Evolutionary conservation across 495 filamentous ascomycete genomes (phyloP), one percentile per base, ranked within the genome.

Genomic region (Neurospora africana): DNA sequence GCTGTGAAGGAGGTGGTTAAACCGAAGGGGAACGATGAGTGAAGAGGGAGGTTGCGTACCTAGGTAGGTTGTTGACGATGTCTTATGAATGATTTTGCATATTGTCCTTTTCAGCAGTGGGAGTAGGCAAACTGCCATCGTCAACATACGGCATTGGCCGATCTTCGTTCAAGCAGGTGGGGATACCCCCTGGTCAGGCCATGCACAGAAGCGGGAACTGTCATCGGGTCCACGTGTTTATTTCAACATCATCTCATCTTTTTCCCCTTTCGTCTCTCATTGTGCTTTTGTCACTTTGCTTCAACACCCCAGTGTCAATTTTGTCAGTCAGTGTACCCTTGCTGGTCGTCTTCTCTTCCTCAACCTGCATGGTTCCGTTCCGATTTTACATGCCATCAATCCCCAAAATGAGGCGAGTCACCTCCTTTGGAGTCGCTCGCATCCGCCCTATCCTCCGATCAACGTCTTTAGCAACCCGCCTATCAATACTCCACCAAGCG

Each of bases 1-100:
- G 79, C 81, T 37, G 74, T 69, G 21, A 81, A 76, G 74, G 74
- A 75, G 68, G 75, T 73, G 69, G 68, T 33, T 15, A 68, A 71
- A 27, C 65, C 41, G 40, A 78, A 81, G 76, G 69, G 61, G 61
- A 78, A 78, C 53, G 74, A 78, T 38, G 73, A 69, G 38, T 61
- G 15, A 8, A 5, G 4, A 8, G 8, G 1, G 3, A 21, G 8
- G 43, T n/a, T 40, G 19, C 2, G 15, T 21, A 44, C 1, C 8
- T 44, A n/a, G 19, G 41, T 44, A 44, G 41, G 41, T 44, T 4
- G 19, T n/a, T 9, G 9, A 23, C 21, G 43, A 47, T 10, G 8
- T 4, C 5, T 11, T 11, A 5, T 23, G n/a, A 47, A 47, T 47
- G 43, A 44, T 1, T 1, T 9, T 1, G 43, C 43, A 10, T 9